These are phyloP conservation scores for Pulveroboletus ravenelii DNA, from an alignment of 768 basidiomycete species.

Conservation along the genomic window DNA sequence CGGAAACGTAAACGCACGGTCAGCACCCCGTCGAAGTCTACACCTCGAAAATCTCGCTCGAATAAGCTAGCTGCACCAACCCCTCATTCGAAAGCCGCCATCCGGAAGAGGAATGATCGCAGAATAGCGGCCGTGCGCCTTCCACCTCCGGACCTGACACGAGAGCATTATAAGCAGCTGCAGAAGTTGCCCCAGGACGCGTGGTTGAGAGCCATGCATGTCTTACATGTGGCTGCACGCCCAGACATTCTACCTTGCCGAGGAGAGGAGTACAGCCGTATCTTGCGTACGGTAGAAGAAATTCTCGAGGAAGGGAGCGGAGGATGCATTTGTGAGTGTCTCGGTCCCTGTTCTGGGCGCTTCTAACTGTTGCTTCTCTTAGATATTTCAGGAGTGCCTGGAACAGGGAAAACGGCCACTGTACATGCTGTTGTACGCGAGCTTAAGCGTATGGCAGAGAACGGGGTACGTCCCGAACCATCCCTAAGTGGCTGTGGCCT, in stretches of 20 bases:
- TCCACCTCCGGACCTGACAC: conserved; percentile 32
- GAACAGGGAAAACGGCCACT: conserved; percentile 97
- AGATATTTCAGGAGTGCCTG: conserved; percentile 99
- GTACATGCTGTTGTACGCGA: conserved; percentile 91
- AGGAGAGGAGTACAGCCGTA: conserved; percentile 75
- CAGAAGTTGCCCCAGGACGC: conserved; percentile 65
- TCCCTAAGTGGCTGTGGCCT: not conserved
- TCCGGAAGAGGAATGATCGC: conserved; percentile 41
- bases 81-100: conserved; percentile 69
- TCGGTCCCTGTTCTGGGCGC: not conserved
- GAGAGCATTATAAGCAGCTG: conserved; percentile 36
- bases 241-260: conserved; percentile 89
- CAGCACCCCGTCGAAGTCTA: conserved; percentile 28
- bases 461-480: conserved; percentile 47
- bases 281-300: conserved; percentile 74
- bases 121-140: conserved; percentile 30
- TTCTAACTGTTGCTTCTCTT: conserved; percentile 2
- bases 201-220: conserved; percentile 84
- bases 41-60: conserved; percentile 34
- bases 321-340: conserved; percentile 83
- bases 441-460: conserved; percentile 82
- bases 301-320: conserved; percentile 90
- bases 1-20: conserved; percentile 45
- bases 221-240: conserved; percentile 88
- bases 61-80: conserved; percentile 56